These are phyloP conservation scores for Salmacisia buchloeana DNA, from an alignment of 1,284 basidiomycete species.

Conservation along the genomic window DNA sequence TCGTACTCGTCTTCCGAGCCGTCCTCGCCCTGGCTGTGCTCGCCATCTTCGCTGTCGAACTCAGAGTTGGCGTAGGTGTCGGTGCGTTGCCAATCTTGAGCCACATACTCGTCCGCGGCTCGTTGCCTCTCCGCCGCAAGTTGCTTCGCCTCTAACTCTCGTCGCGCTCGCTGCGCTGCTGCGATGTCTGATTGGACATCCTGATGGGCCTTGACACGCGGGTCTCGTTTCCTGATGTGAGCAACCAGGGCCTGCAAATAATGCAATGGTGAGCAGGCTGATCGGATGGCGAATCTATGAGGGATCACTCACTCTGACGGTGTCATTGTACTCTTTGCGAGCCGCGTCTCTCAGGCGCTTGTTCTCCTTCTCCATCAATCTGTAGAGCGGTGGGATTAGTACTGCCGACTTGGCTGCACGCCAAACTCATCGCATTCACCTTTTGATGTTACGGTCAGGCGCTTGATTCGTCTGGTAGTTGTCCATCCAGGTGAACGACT, in stretches of 20 bases:
- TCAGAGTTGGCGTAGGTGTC: conserved; percentile 13
- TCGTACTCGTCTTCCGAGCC: conserved; percentile 13
- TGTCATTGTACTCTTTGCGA: conserved; percentile 86
- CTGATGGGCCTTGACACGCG: conserved; percentile 67
- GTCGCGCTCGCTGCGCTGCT: conserved; percentile 40
- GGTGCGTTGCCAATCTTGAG: conserved; percentile 41
- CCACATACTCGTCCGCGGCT: conserved; percentile 61
- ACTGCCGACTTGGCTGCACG: no score
- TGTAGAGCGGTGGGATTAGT: conserved; percentile 14
- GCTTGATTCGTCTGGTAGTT: conserved; percentile 77
- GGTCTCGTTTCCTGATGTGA: conserved; percentile 89
- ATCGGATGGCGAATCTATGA: not conserved
- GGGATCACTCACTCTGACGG: conserved; percentile 64
- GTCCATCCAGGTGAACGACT: conserved; percentile 85
- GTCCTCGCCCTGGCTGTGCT: conserved; percentile 11
- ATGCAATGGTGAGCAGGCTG: not conserved
- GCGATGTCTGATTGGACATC: conserved; percentile 28
- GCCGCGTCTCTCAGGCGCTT: conserved; percentile 82
- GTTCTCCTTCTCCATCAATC: conserved; percentile 90
- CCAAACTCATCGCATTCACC: no score
- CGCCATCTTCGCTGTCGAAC: conserved; percentile 31
- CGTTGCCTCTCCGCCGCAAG: conserved; percentile 81
- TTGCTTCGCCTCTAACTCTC: conserved; percentile 53
- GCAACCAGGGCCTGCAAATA: conserved; percentile 57
- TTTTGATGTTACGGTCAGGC: conserved; percentile 75